These are phyloP conservation scores for Penicillium sp. DNA, from an alignment of 2,329 filamentous ascomycete species.

Conservation along the genomic window DNA sequence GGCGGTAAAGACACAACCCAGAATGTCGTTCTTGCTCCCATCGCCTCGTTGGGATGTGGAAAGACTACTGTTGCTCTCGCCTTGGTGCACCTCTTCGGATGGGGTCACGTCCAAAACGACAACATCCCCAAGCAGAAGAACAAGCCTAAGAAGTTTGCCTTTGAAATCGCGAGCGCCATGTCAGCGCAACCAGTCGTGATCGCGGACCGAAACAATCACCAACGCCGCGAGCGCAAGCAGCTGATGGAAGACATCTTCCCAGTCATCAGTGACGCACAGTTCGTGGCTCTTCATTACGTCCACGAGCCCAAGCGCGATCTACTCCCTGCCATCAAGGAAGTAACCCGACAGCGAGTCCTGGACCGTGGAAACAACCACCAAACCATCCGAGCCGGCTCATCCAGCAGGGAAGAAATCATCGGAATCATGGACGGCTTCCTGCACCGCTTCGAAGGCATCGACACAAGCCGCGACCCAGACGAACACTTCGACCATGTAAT, in stretches of 20 bases:
- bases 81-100: conserved; percentile 77
- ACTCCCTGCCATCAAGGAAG: conserved; percentile 67
- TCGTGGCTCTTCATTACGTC: conserved; percentile 85
- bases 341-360: conserved; percentile 77
- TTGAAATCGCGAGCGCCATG: conserved; percentile 65
- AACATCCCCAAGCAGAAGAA: conserved; percentile 77
- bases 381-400: conserved; percentile 84
- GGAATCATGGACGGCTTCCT: conserved; percentile 96
- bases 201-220: conserved; percentile 92
- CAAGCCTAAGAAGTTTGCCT: conserved; percentile 75
- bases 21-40: conserved; percentile 80
- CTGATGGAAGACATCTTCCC: conserved; percentile 74
- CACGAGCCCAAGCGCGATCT: conserved; percentile 64
- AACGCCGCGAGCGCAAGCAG: conserved; percentile 82
- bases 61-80: conserved; percentile 91
- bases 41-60: conserved; percentile 92
- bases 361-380: conserved; percentile 93
- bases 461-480: conserved; percentile 68
- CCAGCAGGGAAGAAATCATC: conserved; percentile 70
- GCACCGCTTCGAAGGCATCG: conserved; percentile 74
- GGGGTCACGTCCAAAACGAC: conserved; percentile 95
- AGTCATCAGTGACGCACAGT: conserved; percentile 61
- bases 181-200: conserved; percentile 69
- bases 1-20: conserved; percentile 52
- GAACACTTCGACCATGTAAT: conserved; percentile 80